Evolutionary conservation across 2,329 filamentous ascomycete genomes (phyloP).

Genomic region (Venturia asperata): DNA sequence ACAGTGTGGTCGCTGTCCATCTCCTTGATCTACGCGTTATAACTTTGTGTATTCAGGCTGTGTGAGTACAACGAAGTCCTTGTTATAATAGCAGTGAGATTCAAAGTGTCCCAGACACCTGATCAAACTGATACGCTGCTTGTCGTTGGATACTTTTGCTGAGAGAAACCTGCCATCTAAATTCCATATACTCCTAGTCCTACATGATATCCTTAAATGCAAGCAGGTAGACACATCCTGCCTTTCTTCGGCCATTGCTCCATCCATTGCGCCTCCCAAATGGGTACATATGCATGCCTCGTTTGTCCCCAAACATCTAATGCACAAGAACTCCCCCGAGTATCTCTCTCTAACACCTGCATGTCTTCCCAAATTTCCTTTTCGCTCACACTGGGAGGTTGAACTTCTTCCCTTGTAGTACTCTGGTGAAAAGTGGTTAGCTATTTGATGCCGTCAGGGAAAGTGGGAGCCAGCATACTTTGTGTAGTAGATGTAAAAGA

Average conservation of each 20-base stretch:
- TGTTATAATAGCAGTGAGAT: neutral
- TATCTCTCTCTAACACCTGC: neutral
- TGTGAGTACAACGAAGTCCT: no score
- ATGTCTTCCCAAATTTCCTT: neutral
- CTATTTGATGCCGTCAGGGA: neutral
- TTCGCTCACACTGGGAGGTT: constrained; percentile 41
- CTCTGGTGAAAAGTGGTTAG: constrained; percentile 31
- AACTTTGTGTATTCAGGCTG: neutral
- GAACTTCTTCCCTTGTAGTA: constrained; percentile 49
- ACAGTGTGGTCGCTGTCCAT: neutral
- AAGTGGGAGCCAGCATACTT: constrained; percentile 51
- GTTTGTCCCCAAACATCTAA: constrained; percentile 1
- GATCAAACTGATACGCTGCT: neutral
- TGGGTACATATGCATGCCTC: constrained; percentile 6
- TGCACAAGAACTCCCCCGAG: neutral
- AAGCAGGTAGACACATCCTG: neutral
- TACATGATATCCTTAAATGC: constrained; percentile 1
- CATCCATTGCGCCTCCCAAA: neutral
- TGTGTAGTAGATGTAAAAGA: constrained; percentile 99
- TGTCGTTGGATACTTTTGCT: neutral
- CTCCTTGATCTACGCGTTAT: neutral
- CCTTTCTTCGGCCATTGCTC: neutral
- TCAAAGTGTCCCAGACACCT: neutral
- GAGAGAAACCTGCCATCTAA: neutral
- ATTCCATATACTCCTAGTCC: constrained; percentile 4